Evolutionary conservation across 2,329 filamentous ascomycete species (phyloP), one percentile per base, ranked within the genome.

Genomic region (Seiridium cupressi): DNA sequence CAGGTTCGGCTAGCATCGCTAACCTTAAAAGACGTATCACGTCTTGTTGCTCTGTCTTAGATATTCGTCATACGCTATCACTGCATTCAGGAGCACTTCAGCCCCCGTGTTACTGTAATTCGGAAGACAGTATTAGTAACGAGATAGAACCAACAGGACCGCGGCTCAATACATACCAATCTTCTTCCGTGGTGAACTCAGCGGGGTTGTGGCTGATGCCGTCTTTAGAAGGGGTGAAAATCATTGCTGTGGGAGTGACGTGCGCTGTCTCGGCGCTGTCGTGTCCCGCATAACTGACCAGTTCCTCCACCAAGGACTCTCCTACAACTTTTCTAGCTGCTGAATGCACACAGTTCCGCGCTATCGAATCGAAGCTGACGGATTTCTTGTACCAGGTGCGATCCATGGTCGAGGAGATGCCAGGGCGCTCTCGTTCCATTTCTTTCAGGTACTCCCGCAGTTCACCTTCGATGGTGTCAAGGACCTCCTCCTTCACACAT

Each of bases 151-250:
- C 18, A 26, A 26, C 18, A 26, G 18, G 18, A 26, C 18, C 18
- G 18, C 18, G 1, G 18, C 18, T 26, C 18, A 26, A 26, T 26
- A 26, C 18, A 26, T 26, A 26, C 18, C 18, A 26, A 26, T 88
- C 84, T 51, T 86, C 84, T 0, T 80, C 78, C 44, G 79, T 81
- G 44, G 83, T 84, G 66, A 84, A 89, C 67, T 89, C 87, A 49
- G 82, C 78, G 2, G 87, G 86, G 65, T 88, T 83, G 69, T 89
- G 87, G 66, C 84, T 87, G 18, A 89, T 74, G 1, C 87, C 87
- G 65, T 87, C 82, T 67, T 78, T 81, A 63, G 84, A 88, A 4
- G 86, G 85, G n/a, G 88, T 82, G 65, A 89, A 89, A 32, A 89
- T 85, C 86, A 89, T 89, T 47, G 83, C 82, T 2, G 86, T 88